A percentile compares a stretch with the other conserved stretches of the same genome.
These are phyloP conservation scores for Schizonepeta tenuifolia DNA, from an alignment of 257 asterid genomes.

Conservation along the genomic window DNA sequence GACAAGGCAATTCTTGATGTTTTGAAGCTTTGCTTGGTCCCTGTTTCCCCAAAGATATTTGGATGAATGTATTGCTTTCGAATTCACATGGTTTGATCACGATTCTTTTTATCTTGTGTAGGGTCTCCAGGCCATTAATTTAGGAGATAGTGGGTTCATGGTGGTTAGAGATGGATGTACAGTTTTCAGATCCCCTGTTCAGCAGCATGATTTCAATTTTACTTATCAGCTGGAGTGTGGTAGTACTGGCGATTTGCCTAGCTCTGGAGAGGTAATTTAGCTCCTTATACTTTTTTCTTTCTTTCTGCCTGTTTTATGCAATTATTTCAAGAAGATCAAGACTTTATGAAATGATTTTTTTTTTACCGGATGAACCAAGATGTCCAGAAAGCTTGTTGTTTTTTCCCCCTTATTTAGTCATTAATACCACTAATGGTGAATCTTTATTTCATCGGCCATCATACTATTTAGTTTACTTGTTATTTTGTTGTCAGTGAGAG, in stretches of 20 bases:
- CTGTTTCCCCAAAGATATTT: not conserved
- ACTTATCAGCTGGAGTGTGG: slow-evolving; percentile 91
- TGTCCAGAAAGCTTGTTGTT: slow-evolving; percentile 5
- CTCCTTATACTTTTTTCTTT: slow-evolving; percentile 6
- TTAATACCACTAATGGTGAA: not conserved
- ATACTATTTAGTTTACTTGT: not conserved
- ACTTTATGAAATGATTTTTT: not conserved
- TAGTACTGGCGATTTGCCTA: slow-evolving; percentile 80
- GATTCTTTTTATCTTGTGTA: slow-evolving; percentile 33
- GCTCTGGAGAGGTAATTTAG: slow-evolving; percentile 83
- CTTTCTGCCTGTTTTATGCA: slow-evolving; percentile 17
- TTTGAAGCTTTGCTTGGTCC: not conserved
- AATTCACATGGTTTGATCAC: slow-evolving; percentile 10
- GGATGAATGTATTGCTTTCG: not conserved
- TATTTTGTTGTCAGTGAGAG: not conserved
- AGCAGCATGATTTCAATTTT: slow-evolving; percentile 97
- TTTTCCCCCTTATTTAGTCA: not conserved
- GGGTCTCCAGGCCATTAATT: slow-evolving; percentile 91
- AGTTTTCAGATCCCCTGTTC: slow-evolving; percentile 81
- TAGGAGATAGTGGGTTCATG: slow-evolving; percentile 97
- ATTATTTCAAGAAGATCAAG: not conserved
- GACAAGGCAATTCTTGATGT: not conserved
- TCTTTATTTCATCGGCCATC: not conserved
- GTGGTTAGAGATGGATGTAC: slow-evolving; percentile 89
- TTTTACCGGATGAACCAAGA: slow-evolving; percentile 5